phyloP scores from a whole-genome alignment of 2,329 filamentous ascomycete genomes.

The Sporothrix schenckii region DNA sequence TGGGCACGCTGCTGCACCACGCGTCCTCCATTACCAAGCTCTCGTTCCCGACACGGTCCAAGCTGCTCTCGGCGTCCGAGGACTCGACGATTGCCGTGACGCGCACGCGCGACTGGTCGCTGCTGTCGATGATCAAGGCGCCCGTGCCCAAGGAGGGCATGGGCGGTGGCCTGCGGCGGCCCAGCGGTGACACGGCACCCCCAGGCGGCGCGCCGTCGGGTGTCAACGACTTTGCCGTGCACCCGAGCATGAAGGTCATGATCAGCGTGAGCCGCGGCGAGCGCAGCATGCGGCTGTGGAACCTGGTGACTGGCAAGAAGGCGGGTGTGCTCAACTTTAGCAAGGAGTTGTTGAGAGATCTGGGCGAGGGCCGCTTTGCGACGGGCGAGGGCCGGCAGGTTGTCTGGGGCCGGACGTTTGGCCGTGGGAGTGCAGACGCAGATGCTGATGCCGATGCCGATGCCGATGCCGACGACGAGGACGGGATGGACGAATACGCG shows the following conservation, averaged over 20 bases:
- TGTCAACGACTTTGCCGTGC: constrained; percentile 91
- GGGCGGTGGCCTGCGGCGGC: constrained; percentile 50
- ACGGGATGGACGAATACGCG: constrained; percentile 75
- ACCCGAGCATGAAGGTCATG: constrained; percentile 96
- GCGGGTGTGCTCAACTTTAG: constrained; percentile 88
- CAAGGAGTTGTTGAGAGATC: constrained; percentile 69
- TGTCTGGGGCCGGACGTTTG: constrained; percentile 61
- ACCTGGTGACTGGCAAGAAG: constrained; percentile 93
- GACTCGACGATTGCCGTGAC: constrained; percentile 91
- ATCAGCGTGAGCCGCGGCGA: constrained; percentile 89
- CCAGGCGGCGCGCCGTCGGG: constrained; percentile 81
- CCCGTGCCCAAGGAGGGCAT: constrained; percentile 74
- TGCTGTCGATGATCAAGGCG: constrained; percentile 84
- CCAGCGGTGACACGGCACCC: constrained; percentile 86
- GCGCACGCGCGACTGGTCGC: constrained; percentile 83
- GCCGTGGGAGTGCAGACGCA: background rate
- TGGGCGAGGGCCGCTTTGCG: constrained; percentile 71
- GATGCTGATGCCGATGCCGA: constrained; percentile 42
- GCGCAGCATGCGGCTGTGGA: constrained; percentile 91
- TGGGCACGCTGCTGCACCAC: constrained; percentile 87
- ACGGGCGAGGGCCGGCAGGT: constrained; percentile 83
- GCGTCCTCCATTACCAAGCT: constrained; percentile 77
- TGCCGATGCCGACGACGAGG: constrained; percentile 52
- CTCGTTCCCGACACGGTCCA: constrained; percentile 80
- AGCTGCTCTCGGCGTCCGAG: constrained; percentile 84